Base-by-base conservation (phyloP, 2,329 filamentous ascomycete species). In the Aspergillus terreus region DNA sequence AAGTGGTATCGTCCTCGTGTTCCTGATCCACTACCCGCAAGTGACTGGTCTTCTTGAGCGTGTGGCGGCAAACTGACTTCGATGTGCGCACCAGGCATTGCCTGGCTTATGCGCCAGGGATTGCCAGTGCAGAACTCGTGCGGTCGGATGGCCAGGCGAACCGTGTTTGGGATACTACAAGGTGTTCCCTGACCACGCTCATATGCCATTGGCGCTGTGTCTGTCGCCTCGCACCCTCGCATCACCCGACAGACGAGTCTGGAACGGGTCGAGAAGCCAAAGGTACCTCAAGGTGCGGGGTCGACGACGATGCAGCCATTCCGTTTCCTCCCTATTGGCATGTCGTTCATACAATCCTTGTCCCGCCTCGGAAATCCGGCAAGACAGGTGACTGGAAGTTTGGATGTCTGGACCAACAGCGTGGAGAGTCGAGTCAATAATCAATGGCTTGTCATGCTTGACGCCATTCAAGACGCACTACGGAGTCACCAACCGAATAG, bases 281-380 rank as follows among this genome's bases (percentile, higher is more conserved):
- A 32, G 23, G 47, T 45, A 42, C 47, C 32, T 25, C 21, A 9
- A 19, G 46, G 47, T 57, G 47, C 49, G 52, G 52, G 54, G 52
- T 54, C 50, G 15, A 17, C 27, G 10, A 2, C 7, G 27, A 7
- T 30, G 35, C 35, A 38, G 27, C 27, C 27, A 30, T 30, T 30
- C 27, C 7, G 27, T 25, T 19, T 19, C n/a, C 27, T 5, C 21
- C 23, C 30, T 25, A 44, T 44, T 44, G 42, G 42, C 42, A 40
- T 40, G 36, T 19, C 6, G 36, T 23, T 11, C 17, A 21, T 21
- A 5, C 40, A 43, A 44, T 27, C 42, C 42, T 23, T 44, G 42
- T 25, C n/a, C 21, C 11, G n/a, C n/a, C 42, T 44, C 23, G 40
- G n/a, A 4, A 19, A 21, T 7, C 40, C 40, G 40, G 25, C 25